Conservation (phyloP, 2,329 filamentous ascomycete species). For the Aspergillus oerlinghausenensis region DNA sequence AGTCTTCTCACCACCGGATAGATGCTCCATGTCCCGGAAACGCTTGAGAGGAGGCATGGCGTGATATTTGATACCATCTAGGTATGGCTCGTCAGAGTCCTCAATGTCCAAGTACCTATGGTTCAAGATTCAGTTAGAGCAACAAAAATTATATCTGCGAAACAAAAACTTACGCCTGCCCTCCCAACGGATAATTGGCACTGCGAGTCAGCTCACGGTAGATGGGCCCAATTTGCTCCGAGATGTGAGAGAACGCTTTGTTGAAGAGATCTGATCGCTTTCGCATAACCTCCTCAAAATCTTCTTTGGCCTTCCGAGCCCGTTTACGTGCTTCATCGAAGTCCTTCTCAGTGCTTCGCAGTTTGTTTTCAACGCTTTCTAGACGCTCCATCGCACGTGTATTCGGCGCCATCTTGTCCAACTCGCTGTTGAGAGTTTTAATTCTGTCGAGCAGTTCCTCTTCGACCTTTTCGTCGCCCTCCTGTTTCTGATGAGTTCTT, state of each 20-base stretch:
- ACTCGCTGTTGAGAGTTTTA: conserved; percentile 64
- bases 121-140: background rate
- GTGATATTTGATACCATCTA: conserved; percentile 95
- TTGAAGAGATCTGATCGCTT: conserved; percentile 88
- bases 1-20: conserved; percentile 96
- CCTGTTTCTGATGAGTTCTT: conserved; percentile 41
- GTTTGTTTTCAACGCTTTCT: conserved; percentile 75
- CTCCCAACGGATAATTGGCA: conserved; percentile 87
- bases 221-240: conserved; percentile 86
- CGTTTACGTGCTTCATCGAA: conserved; percentile 77
- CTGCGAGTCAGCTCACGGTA: conserved; percentile 94
- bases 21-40: conserved; percentile 97
- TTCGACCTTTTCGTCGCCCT: conserved; percentile 66
- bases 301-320: conserved; percentile 71
- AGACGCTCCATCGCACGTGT: conserved; percentile 92
- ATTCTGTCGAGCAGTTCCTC: conserved; percentile 75
- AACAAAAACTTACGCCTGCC: conserved; percentile 52
- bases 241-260: conserved; percentile 91
- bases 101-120: conserved; percentile 82
- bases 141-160: background rate
- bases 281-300: conserved; percentile 76
- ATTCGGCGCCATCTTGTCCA: conserved; percentile 94
- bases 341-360: conserved; percentile 80
- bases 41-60: conserved; percentile 98
- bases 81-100: conserved; percentile 92